phyloP scores from a whole-genome alignment of 352 stramenopile species.

The Globisporangium parvum region DNA sequence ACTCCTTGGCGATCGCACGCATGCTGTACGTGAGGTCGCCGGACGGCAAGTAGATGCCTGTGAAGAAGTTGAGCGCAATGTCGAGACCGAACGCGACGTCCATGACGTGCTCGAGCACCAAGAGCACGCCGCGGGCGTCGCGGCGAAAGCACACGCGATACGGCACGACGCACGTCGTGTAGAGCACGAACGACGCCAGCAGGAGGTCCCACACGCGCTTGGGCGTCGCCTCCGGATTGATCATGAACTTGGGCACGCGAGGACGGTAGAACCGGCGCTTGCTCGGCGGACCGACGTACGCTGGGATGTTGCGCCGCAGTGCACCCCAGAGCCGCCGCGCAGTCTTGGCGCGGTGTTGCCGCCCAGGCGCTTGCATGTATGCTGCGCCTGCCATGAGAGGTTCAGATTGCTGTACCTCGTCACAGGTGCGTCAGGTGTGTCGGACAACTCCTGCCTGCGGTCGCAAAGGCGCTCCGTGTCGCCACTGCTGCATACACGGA shows the following conservation, averaged over 20 bases:
- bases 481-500: too few species aligned
- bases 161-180: slow-evolving; percentile 68
- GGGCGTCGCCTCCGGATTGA: slow-evolving; percentile 45
- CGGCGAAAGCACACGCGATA: slow-evolving; percentile 75
- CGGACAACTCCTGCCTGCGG: too few species aligned
- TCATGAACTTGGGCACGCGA: slow-evolving; percentile 39
- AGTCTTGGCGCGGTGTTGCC: slow-evolving; percentile 17
- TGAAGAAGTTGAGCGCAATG: slow-evolving; percentile 80
- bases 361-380: neutral
- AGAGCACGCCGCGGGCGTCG: slow-evolving; percentile 45
- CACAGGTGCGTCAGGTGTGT: too few species aligned
- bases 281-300: slow-evolving; percentile 27
- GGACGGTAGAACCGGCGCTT: slow-evolving; percentile 25
- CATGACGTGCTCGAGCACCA: slow-evolving; percentile 46
- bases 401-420: neutral
- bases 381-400: slow-evolving; percentile 4
- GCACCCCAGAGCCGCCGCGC: slow-evolving; percentile 40
- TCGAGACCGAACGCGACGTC: slow-evolving; percentile 68
- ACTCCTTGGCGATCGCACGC: slow-evolving; percentile 37
- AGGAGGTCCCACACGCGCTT: slow-evolving; percentile 71
- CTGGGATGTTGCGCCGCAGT: slow-evolving; percentile 47
- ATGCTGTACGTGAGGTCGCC: slow-evolving; percentile 62
- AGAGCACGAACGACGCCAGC: slow-evolving; percentile 59
- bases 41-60: slow-evolving; percentile 48
- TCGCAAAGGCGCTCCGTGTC: too few species aligned